Evolutionary conservation across 345 rosid species (phyloP), one percentile per base, ranked within the genome.

Genomic region (Laguncularia racemosa): DNA sequence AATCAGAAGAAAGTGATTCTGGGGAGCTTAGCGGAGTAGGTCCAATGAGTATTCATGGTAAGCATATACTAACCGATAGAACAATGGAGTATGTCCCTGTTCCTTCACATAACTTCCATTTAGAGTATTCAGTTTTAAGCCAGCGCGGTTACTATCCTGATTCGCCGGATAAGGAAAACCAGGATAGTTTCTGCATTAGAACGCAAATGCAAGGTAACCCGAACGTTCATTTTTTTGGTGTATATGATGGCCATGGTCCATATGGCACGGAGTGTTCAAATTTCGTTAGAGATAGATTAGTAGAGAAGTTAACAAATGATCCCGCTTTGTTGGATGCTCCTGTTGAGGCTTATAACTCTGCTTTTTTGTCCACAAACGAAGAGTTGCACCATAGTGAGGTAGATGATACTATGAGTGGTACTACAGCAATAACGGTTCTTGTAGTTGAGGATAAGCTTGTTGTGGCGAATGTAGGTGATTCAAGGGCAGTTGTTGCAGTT

Each of bases 391-490:
- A 55, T 14, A 87, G 96, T 59, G 85, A 76, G 26, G 81, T 93
- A 67, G 99, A 93, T 68, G 99, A 93, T 71, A 48, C 95, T 13
- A 74, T 82, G 95, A 89, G 99, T 64, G 97, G 99, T 48, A 93
- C 97, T 14, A 90, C 99, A 2, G 96, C 97, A 0, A 90, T 93
- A 55, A 85, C 97, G 0, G 99, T 85, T 66, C 92, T 93, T 76
- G 84, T 87, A 38, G 57, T 81, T 69, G 99, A 84, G 57, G 92
- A 93, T 69, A 80, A 69, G 63, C 73, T 93, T 23, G 78, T 82
- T 70, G 92, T 93, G 28, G 97, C 99, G 11, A 93, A 93, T 76
- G 99, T 78, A 53, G 97, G 97, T n/a, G 99, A 93, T 67, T 93
- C 99, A 18, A 88, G 99, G 55, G 99, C 97, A 10, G 99, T 85